These are phyloP conservation scores for Brasenia schreberi DNA, from an alignment of 164 flowering plant species.

Conservation along the genomic window DNA sequence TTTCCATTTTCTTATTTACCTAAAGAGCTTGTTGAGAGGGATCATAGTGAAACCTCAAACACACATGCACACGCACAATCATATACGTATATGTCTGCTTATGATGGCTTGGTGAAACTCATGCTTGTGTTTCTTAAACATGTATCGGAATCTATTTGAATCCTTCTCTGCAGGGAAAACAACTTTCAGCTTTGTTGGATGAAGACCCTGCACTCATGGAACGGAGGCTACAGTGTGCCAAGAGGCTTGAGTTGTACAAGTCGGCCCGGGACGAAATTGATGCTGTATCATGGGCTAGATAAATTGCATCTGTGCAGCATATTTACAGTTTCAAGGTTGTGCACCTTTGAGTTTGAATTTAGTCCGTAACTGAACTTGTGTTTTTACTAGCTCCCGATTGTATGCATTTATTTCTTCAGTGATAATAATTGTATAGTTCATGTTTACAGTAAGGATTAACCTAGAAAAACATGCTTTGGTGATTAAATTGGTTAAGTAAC, in stretches of 20 bases:
- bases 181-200: conserved; percentile 48
- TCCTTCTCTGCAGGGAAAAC: conserved; percentile 40
- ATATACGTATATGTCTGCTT: too few relatives aligned
- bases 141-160: neutral
- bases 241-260: conserved; percentile 74
- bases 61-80: too few relatives aligned
- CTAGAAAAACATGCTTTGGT: too few relatives aligned
- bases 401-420: too few relatives aligned
- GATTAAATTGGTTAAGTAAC: too few relatives aligned
- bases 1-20: neutral
- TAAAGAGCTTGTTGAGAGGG: neutral
- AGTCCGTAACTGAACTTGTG: neutral
- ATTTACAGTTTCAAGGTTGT: neutral
- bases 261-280: conserved; percentile 74
- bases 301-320: neutral
- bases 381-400: neutral
- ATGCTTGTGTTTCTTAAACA: neutral
- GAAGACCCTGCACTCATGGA: conserved; percentile 78
- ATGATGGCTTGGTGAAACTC: neutral
- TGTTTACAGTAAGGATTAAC: too few relatives aligned
- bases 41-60: too few relatives aligned
- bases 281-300: conserved; percentile 56
- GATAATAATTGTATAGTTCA: too few relatives aligned
- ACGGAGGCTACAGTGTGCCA: conserved; percentile 52
- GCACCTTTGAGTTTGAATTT: neutral